Evolutionary conservation across 768 basidiomycete genomes (phyloP), one percentile per base, ranked within the genome.

Genomic region (Psilocybe cubensis): DNA sequence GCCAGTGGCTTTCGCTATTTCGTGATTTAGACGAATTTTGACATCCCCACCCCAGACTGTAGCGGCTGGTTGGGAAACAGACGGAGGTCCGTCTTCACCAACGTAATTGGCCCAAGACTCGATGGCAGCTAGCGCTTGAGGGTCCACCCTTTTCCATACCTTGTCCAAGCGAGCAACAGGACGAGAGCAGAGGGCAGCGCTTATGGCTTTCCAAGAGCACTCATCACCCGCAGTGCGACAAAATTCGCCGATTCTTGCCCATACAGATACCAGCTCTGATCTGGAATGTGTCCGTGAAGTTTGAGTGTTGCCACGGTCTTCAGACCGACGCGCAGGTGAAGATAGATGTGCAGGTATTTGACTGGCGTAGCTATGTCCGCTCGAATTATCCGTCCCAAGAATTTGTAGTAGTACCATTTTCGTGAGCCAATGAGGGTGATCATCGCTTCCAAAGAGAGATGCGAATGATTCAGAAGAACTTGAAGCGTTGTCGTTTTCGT

Each of bases 371-470:
- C 62, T 61, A 51, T 69, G 66, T 21, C 68, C 61, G 52, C 64
- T 70, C 7, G 79, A 74, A 1, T 80, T 77, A 63, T 89, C 88
- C 0, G 80, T 78, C 23, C 83, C 85, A 11, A 93, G 78, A 11
- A 92, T 81, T 66, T 92, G 91, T 42, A 87, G 68, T 1, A 94
- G 70, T 5, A 94, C 72, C 3, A 90, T 70, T 63, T 83, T 87
- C 12, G 92, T 94, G 40, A 94, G 74, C 91, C 92, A 94, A 67
- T 94, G 89, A 1, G 91, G 89, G 41, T 76, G 78, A 4, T 85
- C 84, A 25, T 89, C 87, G 56, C 74, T 87, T 6, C 91, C 91
- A 60, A 89, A 85, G 17, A 92, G 78, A 21, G 75, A 74, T 14
- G 68, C 20, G 28, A 56, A 45, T 14, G 35, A 38, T 11, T 6